A percentile compares a stretch with the other conserved stretches of the same genome.
These are phyloP conservation scores for Starmerella ratchasimensis DNA, from an alignment of 805 yeast genomes.

Conservation along the genomic window DNA sequence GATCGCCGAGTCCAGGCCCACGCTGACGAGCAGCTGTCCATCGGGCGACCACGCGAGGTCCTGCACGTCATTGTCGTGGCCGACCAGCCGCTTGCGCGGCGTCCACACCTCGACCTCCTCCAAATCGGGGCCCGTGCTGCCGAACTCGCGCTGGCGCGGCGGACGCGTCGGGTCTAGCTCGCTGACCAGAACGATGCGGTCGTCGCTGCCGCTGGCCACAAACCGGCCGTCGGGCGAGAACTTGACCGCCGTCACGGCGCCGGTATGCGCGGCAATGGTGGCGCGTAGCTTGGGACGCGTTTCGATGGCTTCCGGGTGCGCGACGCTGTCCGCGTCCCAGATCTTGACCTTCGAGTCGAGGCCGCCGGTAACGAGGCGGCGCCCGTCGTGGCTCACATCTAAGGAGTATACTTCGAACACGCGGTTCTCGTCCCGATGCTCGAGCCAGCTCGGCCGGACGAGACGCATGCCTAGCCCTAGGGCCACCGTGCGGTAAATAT, in stretches of 20 bases:
- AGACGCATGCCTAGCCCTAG: constrained; percentile 53
- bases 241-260: constrained; percentile 87
- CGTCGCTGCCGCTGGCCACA: constrained; percentile 91
- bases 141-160: constrained; percentile 45
- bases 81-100: constrained; percentile 79
- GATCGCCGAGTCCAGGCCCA: constrained; percentile 84
- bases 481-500: too few species aligned
- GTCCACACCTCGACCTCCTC: constrained; percentile 88
- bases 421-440: constrained; percentile 58
- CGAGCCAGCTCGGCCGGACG: constrained; percentile 59
- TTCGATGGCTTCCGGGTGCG: constrained; percentile 32
- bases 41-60: constrained; percentile 98
- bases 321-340: constrained; percentile 80
- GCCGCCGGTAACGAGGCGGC: constrained; percentile 86
- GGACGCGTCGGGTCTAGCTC: constrained; percentile 61
- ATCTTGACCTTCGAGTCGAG: constrained; percentile 80
- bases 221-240: constrained; percentile 88
- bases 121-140: constrained; percentile 33
- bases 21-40: constrained; percentile 76
- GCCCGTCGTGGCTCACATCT: constrained; percentile 67
- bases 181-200: constrained; percentile 82
- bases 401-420: constrained; percentile 77
- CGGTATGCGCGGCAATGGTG: constrained; percentile 89
- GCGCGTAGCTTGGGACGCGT: constrained; percentile 35
- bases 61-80: constrained; percentile 95